Evolutionary conservation across 2,329 filamentous ascomycete genomes (phyloP).

Genomic region (Lecanosticta acicola): DNA sequence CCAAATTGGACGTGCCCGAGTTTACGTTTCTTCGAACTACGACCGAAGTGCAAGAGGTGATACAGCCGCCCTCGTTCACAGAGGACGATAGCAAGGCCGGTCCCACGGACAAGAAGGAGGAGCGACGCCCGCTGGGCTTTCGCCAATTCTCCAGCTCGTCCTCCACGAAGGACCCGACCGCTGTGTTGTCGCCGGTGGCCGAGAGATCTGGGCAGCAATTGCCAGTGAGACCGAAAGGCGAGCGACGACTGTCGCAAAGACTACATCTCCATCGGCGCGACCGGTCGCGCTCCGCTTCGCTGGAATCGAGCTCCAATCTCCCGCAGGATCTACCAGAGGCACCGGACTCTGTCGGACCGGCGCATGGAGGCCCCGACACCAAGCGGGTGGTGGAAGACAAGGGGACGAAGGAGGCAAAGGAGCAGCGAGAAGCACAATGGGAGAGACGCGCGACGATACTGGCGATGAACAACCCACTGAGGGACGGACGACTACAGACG

Average conservation of each 20-base stretch:
- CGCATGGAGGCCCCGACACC: background rate
- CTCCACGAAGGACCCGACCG: conserved; percentile 18
- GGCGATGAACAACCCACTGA: conserved; percentile 51
- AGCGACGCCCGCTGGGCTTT: conserved; percentile 32
- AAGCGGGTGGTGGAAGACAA: conserved; percentile 11
- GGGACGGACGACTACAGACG: conserved; percentile 28
- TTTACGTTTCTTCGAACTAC: conserved; percentile 84
- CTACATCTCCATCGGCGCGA: conserved; percentile 61
- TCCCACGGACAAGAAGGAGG: conserved; percentile 15
- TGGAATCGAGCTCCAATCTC: conserved; percentile 63
- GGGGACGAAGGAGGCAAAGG: conserved; percentile 34
- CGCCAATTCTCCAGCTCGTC: conserved; percentile 31
- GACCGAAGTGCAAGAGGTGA: conserved; percentile 71
- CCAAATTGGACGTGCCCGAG: conserved; percentile 45
- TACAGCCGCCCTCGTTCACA: conserved; percentile 60
- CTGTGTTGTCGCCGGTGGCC: conserved; percentile 7
- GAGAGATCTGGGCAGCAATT: conserved; percentile 16
- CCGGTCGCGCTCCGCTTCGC: conserved; percentile 44
- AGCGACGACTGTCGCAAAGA: conserved; percentile 59
- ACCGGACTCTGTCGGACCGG: conserved; percentile 53
- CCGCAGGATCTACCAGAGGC: conserved; percentile 77
- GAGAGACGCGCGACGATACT: conserved; percentile 89
- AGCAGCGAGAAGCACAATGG: conserved; percentile 69
- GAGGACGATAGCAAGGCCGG: conserved; percentile 33
- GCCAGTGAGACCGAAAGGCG: conserved; percentile 28